A percentile compares a stretch with the other conserved stretches of the same genome.
Conservation (phyloP, 257 asterid species). For the Solanum corneliomulleri region DNA sequence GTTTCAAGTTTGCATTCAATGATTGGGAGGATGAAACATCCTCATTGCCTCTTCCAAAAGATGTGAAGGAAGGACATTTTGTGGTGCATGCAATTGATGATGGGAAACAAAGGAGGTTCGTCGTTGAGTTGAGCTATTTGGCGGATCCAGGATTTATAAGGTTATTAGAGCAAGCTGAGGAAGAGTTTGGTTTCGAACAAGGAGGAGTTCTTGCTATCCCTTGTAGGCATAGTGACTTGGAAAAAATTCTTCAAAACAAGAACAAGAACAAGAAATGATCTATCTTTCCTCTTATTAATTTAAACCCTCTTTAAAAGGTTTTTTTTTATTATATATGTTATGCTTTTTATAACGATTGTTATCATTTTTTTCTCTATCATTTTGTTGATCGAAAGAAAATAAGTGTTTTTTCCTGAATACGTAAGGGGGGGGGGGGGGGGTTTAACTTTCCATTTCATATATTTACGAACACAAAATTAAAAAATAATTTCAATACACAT, state of each 20-base stretch:
- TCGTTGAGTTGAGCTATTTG: constrained; percentile 20
- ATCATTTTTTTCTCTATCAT: background rate
- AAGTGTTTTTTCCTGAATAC: background rate
- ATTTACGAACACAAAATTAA: too few relatives aligned
- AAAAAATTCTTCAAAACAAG: constrained; percentile 13
- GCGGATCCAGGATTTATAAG: constrained; percentile 27
- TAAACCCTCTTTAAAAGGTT: background rate
- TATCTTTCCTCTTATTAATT: background rate
- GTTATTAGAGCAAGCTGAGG: constrained; percentile 36
- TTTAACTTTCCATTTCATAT: background rate
- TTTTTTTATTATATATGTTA: background rate
- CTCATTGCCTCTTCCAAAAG: constrained; percentile 13
- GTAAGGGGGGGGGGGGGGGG: too few relatives aligned
- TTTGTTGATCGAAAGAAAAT: background rate
- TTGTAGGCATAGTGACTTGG: constrained; percentile 30
- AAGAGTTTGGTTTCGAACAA: constrained; percentile 38
- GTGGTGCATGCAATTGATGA: constrained; percentile 32
- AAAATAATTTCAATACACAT: too few relatives aligned
- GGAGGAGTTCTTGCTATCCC: constrained; percentile 39
- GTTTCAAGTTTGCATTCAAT: background rate
- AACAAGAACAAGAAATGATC: background rate
- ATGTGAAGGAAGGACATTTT: constrained; percentile 46
- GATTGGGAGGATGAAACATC: background rate
- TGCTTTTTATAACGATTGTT: too few relatives aligned
- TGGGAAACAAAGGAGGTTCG: constrained; percentile 27